A percentile compares a stretch with the other conserved stretches of the same genome.
Evolutionary conservation across 495 filamentous ascomycete genomes (phyloP).

Genomic region (Aspergillus diversus): DNA sequence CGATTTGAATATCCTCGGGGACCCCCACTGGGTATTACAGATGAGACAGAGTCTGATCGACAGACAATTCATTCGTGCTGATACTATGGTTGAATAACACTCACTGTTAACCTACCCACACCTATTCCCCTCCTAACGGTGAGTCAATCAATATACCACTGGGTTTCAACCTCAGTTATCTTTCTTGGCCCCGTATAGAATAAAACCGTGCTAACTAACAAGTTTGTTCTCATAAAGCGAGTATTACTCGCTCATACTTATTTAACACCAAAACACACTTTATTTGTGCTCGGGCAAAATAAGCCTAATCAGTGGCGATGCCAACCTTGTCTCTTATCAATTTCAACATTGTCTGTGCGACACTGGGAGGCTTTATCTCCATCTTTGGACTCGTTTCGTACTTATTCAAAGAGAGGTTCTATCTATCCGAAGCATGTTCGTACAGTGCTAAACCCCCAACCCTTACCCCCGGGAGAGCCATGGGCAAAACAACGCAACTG

Average conservation of each 20-base stretch:
- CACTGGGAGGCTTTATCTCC: conserved; percentile 85
- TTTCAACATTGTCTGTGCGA: conserved; percentile 87
- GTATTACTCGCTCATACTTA: not conserved
- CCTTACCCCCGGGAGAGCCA: not conserved
- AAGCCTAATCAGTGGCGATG: conserved; percentile 51
- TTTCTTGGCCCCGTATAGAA: not conserved
- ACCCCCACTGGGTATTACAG: conserved; percentile 3
- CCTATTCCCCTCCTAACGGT: not conserved
- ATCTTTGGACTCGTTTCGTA: conserved; percentile 89
- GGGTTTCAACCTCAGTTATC: not conserved
- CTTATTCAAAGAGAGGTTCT: conserved; percentile 86
- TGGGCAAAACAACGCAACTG: conserved; percentile 15
- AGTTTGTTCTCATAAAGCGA: not conserved
- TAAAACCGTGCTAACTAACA: not conserved
- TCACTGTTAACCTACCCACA: conserved; percentile 24
- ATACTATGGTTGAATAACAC: conserved; percentile 53
- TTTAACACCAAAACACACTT: not conserved
- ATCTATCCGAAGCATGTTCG: conserved; percentile 87
- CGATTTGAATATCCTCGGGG: not conserved
- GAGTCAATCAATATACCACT: conserved; percentile 2
- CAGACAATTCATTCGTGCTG: not conserved
- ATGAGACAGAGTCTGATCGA: conserved; percentile 27
- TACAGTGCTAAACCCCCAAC: conserved; percentile 18
- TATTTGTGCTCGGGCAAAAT: not conserved
- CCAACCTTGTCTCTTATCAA: conserved; percentile 77